Percentiles rank a stretch among this genome's conserved stretches.
These are phyloP conservation scores for Populus hybrid DNA, from an alignment of 441 rosid genomes.

Conservation along the genomic window DNA sequence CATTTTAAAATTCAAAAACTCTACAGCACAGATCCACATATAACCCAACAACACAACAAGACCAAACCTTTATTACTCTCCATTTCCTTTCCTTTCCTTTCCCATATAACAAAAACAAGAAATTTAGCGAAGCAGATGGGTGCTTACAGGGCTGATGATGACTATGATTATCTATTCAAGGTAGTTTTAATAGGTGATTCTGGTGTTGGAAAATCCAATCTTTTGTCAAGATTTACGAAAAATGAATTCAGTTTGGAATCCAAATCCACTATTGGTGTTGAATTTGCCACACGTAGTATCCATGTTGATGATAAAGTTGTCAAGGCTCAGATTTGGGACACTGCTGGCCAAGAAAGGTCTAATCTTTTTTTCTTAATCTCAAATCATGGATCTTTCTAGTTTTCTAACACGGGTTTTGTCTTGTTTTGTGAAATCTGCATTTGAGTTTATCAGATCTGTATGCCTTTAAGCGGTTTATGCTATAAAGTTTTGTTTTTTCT, in stretches of 20 bases:
- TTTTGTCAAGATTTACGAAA: slow-evolving; percentile 39
- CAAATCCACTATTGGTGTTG: slow-evolving; percentile 49
- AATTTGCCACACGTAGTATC: slow-evolving; percentile 48
- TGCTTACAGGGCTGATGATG: slow-evolving; percentile 47
- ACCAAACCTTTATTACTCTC: not conserved
- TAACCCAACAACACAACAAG: not conserved
- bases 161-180: slow-evolving; percentile 48
- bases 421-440: not conserved
- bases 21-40: not conserved
- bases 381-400: slow-evolving; percentile 7
- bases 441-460: slow-evolving; percentile 9
- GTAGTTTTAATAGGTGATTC: slow-evolving; percentile 50
- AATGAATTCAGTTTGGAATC: slow-evolving; percentile 50
- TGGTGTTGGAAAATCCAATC: slow-evolving; percentile 50
- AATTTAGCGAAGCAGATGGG: slow-evolving; percentile 27
- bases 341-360: slow-evolving; percentile 50
- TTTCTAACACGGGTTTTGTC: not conserved
- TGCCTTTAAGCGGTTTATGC: not conserved
- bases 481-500: not conserved
- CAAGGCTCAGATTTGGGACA: slow-evolving; percentile 57
- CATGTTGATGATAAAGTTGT: slow-evolving; percentile 44
- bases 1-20: slow-evolving; percentile 19
- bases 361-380: not conserved
- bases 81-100: not conserved
- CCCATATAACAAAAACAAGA: not conserved